Percentiles rank a stretch among this genome's conserved stretches.
phyloP scores from a whole-genome alignment of 495 filamentous ascomycete genomes.

The Clohesyomyces aquaticus region DNA sequence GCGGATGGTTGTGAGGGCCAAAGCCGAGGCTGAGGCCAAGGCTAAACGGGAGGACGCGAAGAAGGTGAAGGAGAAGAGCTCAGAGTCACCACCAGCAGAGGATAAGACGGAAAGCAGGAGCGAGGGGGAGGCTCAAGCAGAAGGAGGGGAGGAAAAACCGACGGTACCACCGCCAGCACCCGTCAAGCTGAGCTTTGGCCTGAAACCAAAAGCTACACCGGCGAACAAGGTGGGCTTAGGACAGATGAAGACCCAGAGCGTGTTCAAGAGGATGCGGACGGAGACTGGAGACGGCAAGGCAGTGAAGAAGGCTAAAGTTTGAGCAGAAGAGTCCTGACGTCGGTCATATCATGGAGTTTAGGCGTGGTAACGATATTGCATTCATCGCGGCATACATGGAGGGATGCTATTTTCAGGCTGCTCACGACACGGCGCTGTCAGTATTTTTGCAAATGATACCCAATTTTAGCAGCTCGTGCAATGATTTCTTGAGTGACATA shows the following conservation, averaged over 20 bases:
- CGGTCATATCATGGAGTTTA: slow-evolving; percentile 18
- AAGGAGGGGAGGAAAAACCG: slow-evolving; percentile 5
- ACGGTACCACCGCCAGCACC: slow-evolving; percentile 1
- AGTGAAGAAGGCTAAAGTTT: slow-evolving; percentile 35
- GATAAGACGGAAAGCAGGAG: slow-evolving; percentile 4
- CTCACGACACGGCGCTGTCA: too few species aligned
- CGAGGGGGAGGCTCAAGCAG: not conserved
- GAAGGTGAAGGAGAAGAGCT: slow-evolving; percentile 14
- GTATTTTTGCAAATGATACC: too few species aligned
- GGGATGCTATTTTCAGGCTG: too few species aligned
- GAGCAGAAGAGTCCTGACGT: slow-evolving; percentile 8
- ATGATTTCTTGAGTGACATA: too few species aligned
- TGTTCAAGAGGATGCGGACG: slow-evolving; percentile 31
- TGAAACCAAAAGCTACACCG: slow-evolving; percentile 25
- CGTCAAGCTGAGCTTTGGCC: slow-evolving; percentile 35
- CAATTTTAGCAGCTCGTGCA: too few species aligned
- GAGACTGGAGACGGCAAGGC: slow-evolving; percentile 43
- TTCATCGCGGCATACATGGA: too few species aligned
- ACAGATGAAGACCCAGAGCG: slow-evolving; percentile 29
- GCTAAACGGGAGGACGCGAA: slow-evolving; percentile 47
- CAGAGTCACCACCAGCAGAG: not conserved
- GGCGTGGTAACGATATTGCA: too few species aligned
- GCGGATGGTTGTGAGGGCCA: slow-evolving; percentile 80
- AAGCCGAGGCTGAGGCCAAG: slow-evolving; percentile 56
- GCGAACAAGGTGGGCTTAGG: slow-evolving; percentile 15